These are phyloP conservation scores for Elaphomyces granulatus DNA, from an alignment of 495 filamentous ascomycete species.

Conservation along the genomic window DNA sequence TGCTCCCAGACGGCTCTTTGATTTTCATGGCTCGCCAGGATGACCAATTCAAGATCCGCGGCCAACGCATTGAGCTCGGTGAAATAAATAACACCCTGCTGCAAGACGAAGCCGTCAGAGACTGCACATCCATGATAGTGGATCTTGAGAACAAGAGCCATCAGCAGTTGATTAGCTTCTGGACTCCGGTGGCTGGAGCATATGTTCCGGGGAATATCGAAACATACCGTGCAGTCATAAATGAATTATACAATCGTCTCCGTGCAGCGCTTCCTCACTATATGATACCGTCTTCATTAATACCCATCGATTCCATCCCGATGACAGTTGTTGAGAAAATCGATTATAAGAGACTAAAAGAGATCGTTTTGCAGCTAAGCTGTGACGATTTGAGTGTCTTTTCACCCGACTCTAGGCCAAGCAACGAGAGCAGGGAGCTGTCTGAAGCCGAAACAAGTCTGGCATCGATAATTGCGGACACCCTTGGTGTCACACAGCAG, in stretches of 20 bases:
- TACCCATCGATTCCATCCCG: slow-evolving; percentile 51
- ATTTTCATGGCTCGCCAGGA: slow-evolving; percentile 45
- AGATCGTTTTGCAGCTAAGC: slow-evolving; percentile 16
- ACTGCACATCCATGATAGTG: slow-evolving; percentile 42
- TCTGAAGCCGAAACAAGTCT: slow-evolving; percentile 25
- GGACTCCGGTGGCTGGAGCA: slow-evolving; percentile 25
- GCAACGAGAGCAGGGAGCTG: slow-evolving; percentile 18
- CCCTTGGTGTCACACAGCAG: slow-evolving; percentile 29
- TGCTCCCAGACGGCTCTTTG: slow-evolving; percentile 54
- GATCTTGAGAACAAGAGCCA: slow-evolving; percentile 8
- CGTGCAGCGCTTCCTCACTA: slow-evolving; percentile 39
- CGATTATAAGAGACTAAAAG: slow-evolving; percentile 34
- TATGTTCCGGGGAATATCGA: not conserved
- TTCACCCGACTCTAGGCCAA: slow-evolving; percentile 4
- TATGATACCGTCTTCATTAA: slow-evolving; percentile 51
- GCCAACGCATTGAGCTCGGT: slow-evolving; percentile 48
- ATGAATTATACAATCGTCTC: slow-evolving; percentile 28
- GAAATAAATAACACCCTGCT: slow-evolving; percentile 50
- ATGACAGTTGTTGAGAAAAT: slow-evolving; percentile 50
- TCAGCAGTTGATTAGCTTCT: slow-evolving; percentile 43
- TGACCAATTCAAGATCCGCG: slow-evolving; percentile 54
- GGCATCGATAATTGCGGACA: slow-evolving; percentile 35
- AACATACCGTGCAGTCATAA: slow-evolving; percentile 8
- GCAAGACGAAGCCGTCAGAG: slow-evolving; percentile 22
- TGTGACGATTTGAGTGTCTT: slow-evolving; percentile 14